Evolutionary conservation across 495 filamentous ascomycete genomes (phyloP).

Genomic region (Parmelia sp.): DNA sequence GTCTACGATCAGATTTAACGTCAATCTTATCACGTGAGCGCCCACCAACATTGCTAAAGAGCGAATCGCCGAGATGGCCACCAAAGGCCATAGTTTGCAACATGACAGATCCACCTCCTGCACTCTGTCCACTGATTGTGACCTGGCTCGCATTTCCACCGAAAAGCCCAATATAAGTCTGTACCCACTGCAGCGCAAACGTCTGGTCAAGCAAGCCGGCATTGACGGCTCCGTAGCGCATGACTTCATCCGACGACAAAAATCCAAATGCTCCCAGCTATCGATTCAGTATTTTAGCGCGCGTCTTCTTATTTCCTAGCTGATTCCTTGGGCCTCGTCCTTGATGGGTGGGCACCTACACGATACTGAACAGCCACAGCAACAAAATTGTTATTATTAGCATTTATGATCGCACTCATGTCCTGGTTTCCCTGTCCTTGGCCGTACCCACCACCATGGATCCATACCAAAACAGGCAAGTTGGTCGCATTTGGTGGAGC

Average conservation of each 20-base stretch:
- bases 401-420: constrained; percentile 22
- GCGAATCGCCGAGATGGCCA: constrained; percentile 34
- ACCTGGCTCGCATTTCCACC: constrained; percentile 48
- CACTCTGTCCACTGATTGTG: constrained; percentile 49
- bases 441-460: constrained; percentile 56
- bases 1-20: background rate
- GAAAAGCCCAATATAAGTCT: constrained; percentile 45
- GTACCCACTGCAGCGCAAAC: constrained; percentile 49
- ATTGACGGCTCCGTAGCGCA: constrained; percentile 46
- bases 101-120: constrained; percentile 48
- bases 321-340: constrained; percentile 10
- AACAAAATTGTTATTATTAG: constrained; percentile 21
- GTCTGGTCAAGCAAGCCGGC: constrained; percentile 45
- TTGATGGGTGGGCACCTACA: constrained; percentile 35
- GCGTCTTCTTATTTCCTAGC: constrained; percentile 31
- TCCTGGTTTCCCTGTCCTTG: constrained; percentile 19
- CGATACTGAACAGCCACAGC: constrained; percentile 49
- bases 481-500: constrained; percentile 34
- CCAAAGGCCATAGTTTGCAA: constrained; percentile 49
- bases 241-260: constrained; percentile 47
- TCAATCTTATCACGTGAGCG: background rate
- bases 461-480: constrained; percentile 53
- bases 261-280: constrained; percentile 56
- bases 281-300: constrained; percentile 47
- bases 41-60: constrained; percentile 34